These are phyloP conservation scores for Ophiocordyceps unilateralis DNA, from an alignment of 2,329 filamentous ascomycete species.

Conservation along the genomic window DNA sequence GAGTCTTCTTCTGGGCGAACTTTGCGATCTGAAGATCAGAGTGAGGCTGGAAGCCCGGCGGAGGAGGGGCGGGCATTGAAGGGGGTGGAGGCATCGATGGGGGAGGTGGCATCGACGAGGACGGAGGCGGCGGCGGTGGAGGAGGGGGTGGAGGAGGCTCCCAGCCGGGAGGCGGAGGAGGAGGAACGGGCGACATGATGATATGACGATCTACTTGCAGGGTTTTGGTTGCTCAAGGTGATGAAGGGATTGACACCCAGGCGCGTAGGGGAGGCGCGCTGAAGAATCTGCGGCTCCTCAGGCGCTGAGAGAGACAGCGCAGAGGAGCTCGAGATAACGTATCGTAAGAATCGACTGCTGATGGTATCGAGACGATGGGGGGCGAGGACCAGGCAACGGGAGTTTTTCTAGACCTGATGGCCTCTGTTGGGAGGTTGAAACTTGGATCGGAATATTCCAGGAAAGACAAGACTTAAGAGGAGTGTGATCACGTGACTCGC, in stretches of 20 bases:
- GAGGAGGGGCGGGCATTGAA: conserved; percentile 49
- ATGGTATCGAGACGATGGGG: conserved; percentile 11
- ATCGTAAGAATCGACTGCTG: not conserved
- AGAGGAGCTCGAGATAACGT: not conserved
- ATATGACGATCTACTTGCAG: conserved; percentile 9
- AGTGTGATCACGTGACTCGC: not conserved
- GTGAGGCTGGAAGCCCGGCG: conserved; percentile 68
- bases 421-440: conserved; percentile 8
- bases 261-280: conserved; percentile 17
- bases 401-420: not conserved
- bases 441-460: conserved; percentile 15
- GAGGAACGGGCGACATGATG: conserved; percentile 35
- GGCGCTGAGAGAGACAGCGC: not conserved
- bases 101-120: conserved; percentile 19
- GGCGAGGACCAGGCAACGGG: conserved; percentile 13
- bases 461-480: not conserved
- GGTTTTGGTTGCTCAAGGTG: conserved; percentile 9
- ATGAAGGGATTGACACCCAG: conserved; percentile 16
- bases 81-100: conserved; percentile 20
- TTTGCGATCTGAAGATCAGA: conserved; percentile 77
- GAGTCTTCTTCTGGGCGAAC: conserved; percentile 96
- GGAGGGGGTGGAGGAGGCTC: conserved; percentile 37
- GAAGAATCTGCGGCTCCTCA: conserved; percentile 5
- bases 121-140: conserved; percentile 28
- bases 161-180: conserved; percentile 42